phyloP scores from a whole-genome alignment of 192 early-diverging fungal species.

The Backusella psychrophila region DNA sequence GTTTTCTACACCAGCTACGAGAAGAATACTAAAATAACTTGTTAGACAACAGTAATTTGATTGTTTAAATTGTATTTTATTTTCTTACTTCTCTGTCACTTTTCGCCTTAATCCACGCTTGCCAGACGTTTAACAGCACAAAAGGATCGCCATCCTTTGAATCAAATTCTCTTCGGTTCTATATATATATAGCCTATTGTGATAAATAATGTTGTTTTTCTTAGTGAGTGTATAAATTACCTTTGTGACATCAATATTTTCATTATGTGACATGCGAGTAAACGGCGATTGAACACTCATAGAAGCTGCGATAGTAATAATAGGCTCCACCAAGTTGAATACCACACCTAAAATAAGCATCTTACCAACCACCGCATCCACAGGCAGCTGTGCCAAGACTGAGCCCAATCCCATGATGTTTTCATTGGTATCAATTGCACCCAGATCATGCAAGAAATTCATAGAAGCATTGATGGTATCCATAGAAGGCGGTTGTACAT shows the following conservation, averaged over 20 bases:
- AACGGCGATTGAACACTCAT: constrained; percentile 70
- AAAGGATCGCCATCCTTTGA: constrained; percentile 65
- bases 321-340: constrained; percentile 49
- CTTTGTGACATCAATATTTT: constrained; percentile 47
- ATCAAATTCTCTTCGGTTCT: constrained; percentile 50
- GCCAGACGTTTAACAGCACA: constrained; percentile 61
- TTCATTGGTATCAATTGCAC: constrained; percentile 44
- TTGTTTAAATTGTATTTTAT: neutral
- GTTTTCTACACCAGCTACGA: constrained; percentile 53
- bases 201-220: neutral
- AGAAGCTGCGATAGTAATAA: constrained; percentile 57
- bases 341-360: constrained; percentile 62
- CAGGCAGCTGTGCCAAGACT: constrained; percentile 54
- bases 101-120: constrained; percentile 58
- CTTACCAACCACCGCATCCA: constrained; percentile 64
- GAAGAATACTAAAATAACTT: constrained; percentile 45
- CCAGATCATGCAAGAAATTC: constrained; percentile 42
- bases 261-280: constrained; percentile 41
- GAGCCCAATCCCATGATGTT: constrained; percentile 51
- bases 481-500: constrained; percentile 48
- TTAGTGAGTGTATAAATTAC: constrained; percentile 19
- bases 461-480: constrained; percentile 44
- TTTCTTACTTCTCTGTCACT: constrained; percentile 38
- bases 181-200: neutral
- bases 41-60: neutral